Conservation (phyloP, 1,139 yeast species). For the Suhomyces anneliseae region DNA sequence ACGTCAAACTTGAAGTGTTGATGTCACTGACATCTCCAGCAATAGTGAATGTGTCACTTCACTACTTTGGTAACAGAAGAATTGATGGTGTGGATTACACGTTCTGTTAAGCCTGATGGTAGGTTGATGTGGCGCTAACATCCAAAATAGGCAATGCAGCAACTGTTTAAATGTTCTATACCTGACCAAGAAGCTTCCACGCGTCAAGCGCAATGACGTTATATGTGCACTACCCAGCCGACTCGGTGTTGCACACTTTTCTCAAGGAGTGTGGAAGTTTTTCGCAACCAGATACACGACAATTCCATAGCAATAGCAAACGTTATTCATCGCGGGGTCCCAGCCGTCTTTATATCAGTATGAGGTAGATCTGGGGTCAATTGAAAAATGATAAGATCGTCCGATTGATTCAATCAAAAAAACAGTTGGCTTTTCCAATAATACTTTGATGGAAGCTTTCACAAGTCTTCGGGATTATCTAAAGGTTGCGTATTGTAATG, state of each 20-base stretch:
- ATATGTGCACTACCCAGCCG: background rate
- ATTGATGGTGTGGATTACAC: no score
- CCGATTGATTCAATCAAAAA: no score
- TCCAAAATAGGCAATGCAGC: background rate
- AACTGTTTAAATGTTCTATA: background rate
- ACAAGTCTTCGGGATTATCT: background rate
- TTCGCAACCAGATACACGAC: slow-evolving; percentile 9
- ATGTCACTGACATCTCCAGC: no score
- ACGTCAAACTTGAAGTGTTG: no score
- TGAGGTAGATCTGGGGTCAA: no score
- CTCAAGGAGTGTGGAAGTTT: background rate
- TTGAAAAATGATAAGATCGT: no score
- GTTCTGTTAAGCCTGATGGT: background rate
- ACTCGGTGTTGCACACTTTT: background rate
- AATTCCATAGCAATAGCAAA: slow-evolving; percentile 9
- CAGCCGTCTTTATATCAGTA: no score
- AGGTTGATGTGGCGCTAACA: background rate
- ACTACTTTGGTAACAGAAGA: no score
- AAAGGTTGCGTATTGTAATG: no score
- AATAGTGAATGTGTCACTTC: no score
- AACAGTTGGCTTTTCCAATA: background rate
- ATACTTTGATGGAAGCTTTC: background rate
- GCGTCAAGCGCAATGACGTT: slow-evolving; percentile 3
- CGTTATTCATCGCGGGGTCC: background rate
- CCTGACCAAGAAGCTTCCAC: slow-evolving; percentile 1